Evolutionary conservation across 1,284 basidiomycete species (phyloP).

Genomic region (Mrakiaceae sp.): DNA sequence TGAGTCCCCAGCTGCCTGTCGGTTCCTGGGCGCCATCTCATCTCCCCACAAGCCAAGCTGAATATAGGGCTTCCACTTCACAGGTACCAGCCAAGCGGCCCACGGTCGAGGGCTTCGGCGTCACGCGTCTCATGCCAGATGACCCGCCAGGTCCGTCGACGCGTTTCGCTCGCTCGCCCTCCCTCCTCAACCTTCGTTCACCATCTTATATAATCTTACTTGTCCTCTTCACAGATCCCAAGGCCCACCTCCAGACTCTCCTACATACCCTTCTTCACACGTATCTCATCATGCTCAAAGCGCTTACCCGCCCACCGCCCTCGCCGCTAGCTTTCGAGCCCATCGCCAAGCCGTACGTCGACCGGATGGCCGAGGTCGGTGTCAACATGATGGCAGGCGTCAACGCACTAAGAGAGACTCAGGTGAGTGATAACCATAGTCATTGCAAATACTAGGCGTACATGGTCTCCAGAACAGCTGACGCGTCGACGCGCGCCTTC

Average conservation of each 20-base stretch:
- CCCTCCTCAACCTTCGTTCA: neutral
- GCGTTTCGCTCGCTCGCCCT: neutral
- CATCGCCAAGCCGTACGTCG: conserved; percentile 8
- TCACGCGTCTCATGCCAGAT: conserved; percentile 7
- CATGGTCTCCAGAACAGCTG: too few relatives aligned
- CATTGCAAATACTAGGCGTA: too few relatives aligned
- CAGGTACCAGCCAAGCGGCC: conserved; percentile 2
- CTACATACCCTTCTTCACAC: conserved; percentile 13
- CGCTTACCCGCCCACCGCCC: conserved; percentile 12
- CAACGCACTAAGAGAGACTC: conserved; percentile 11
- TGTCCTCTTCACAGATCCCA: neutral
- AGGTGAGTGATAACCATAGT: conserved; percentile 1
- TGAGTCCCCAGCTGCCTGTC: too few relatives aligned
- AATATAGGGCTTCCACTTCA: too few relatives aligned
- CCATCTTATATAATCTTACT: neutral
- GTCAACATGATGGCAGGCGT: conserved; percentile 17
- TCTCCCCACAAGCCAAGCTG: neutral
- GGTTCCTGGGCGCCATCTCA: too few relatives aligned
- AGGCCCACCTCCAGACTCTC: conserved; percentile 7
- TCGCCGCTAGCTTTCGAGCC: neutral
- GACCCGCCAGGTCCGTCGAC: neutral
- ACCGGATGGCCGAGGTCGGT: conserved; percentile 11
- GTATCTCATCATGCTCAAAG: conserved; percentile 5
- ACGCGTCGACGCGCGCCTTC: neutral
- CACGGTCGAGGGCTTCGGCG: conserved; percentile 11